Evolutionary conservation across 805 yeast species (phyloP).

Genomic region (Lipomyces orientalis): DNA sequence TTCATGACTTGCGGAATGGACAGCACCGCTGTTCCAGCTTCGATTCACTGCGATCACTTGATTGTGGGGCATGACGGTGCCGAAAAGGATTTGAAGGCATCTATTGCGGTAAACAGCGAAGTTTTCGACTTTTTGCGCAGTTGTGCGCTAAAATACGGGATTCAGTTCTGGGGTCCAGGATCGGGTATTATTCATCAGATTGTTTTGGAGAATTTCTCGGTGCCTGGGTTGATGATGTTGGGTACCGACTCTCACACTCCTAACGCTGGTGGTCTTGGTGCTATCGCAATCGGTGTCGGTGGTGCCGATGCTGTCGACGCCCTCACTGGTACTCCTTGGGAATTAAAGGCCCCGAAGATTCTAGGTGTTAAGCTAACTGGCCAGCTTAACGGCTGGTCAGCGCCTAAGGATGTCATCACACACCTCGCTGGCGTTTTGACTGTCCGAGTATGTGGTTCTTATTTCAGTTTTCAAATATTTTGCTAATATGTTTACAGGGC

Average conservation of each 20-base stretch:
- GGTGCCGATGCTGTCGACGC: constrained; percentile 99
- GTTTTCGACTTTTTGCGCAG: constrained; percentile 89
- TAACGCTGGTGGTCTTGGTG: constrained; percentile 98
- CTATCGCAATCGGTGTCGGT: constrained; percentile 98
- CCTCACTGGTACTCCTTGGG: constrained; percentile 94
- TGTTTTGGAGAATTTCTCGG: constrained; percentile 92
- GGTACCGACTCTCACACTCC: constrained; percentile 99
- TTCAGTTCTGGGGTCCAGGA: constrained; percentile 99
- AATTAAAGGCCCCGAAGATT: constrained; percentile 94
- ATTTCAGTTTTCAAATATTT: neutral
- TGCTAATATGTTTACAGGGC: constrained; percentile 54
- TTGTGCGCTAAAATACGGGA: constrained; percentile 92
- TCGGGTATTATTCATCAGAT: constrained; percentile 98
- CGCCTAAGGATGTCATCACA: constrained; percentile 95
- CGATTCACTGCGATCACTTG: constrained; percentile 97
- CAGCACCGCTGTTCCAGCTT: constrained; percentile 89
- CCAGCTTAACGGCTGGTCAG: constrained; percentile 89
- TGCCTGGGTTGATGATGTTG: constrained; percentile 95
- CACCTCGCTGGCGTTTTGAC: constrained; percentile 92
- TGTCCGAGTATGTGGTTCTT: constrained; percentile 57
- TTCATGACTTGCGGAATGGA: constrained; percentile 95
- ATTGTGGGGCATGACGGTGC: constrained; percentile 96
- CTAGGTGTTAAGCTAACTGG: constrained; percentile 96
- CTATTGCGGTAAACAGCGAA: constrained; percentile 88
- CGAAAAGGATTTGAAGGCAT: constrained; percentile 79